Evolutionary conservation across 164 flowering plant species (phyloP).

Genomic region (Chloranthus sessilifolius): DNA sequence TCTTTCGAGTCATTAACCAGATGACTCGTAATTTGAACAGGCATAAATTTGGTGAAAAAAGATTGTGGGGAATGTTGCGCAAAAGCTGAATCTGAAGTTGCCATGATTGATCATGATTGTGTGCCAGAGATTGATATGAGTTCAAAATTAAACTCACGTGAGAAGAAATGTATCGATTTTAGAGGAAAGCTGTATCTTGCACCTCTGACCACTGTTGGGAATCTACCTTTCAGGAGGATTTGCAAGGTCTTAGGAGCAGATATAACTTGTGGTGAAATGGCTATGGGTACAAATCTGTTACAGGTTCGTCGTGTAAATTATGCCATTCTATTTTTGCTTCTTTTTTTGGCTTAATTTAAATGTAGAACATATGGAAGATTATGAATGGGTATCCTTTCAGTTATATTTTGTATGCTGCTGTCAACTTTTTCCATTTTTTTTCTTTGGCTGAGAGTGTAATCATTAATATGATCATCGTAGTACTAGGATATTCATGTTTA

Average conservation of each 20-base stretch:
- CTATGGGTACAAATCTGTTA: conserved; percentile 94
- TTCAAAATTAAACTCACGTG: conserved; percentile 71
- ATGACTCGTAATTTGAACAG: conserved; percentile 19
- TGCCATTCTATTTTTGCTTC: too few species aligned
- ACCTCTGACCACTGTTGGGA: conserved; percentile 95
- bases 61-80: conserved; percentile 17
- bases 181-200: conserved; percentile 88
- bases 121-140: conserved; percentile 43
- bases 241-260: conserved; percentile 93
- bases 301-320: conserved; percentile 43
- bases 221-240: conserved; percentile 89
- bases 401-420: too few species aligned
- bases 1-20: not conserved
- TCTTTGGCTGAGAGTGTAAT: too few species aligned
- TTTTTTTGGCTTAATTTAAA: too few species aligned
- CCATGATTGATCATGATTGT: conserved; percentile 11
- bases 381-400: too few species aligned
- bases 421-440: too few species aligned
- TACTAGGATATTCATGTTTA: too few species aligned
- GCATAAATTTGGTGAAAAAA: conserved; percentile 12
- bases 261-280: conserved; percentile 98
- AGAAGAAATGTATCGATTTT: conserved; percentile 87
- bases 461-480: too few species aligned
- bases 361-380: too few species aligned
- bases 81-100: conserved; percentile 20